These are phyloP conservation scores for Sicyos edulis DNA, from an alignment of 306 rosid species.

Conservation along the genomic window DNA sequence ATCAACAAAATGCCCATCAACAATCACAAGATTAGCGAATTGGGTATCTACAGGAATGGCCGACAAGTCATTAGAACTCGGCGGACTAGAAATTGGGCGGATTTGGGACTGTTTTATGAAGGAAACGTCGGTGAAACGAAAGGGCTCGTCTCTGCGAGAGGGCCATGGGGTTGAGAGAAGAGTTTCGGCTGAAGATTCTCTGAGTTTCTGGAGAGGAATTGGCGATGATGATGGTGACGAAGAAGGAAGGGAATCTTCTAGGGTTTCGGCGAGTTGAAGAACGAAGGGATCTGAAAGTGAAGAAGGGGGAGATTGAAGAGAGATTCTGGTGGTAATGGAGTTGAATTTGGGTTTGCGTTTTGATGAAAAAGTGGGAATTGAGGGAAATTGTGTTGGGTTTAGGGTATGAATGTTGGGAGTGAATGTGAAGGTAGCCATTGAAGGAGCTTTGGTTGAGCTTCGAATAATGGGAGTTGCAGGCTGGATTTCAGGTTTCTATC, in stretches of 20 bases:
- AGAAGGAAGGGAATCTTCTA: slow-evolving; percentile 64
- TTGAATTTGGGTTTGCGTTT: slow-evolving; percentile 23
- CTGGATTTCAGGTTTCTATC: background rate
- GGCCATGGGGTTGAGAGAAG: slow-evolving; percentile 92
- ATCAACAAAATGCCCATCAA: slow-evolving; percentile 42
- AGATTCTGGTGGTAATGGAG: slow-evolving; percentile 25
- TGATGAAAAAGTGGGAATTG: background rate
- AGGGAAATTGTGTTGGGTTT: background rate
- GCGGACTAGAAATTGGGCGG: slow-evolving; percentile 46
- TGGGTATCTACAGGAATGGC: slow-evolving; percentile 18
- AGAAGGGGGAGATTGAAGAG: slow-evolving; percentile 33
- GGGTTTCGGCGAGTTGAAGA: slow-evolving; percentile 78
- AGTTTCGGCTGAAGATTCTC: slow-evolving; percentile 48
- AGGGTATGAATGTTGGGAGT: slow-evolving; percentile 11
- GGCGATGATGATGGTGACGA: slow-evolving; percentile 29
- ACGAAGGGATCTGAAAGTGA: slow-evolving; percentile 67
- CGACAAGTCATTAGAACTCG: slow-evolving; percentile 14
- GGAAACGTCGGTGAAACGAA: slow-evolving; percentile 79
- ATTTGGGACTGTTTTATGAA: slow-evolving; percentile 59
- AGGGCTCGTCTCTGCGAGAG: slow-evolving; percentile 75
- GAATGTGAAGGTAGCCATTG: slow-evolving; percentile 48
- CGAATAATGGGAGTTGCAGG: background rate
- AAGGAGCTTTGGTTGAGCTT: background rate
- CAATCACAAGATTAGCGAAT: slow-evolving; percentile 39
- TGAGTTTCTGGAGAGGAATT: slow-evolving; percentile 57